Evolutionary conservation across 179 eudicot genomes (phyloP).

Genomic region (Vitellaria paradoxa): DNA sequence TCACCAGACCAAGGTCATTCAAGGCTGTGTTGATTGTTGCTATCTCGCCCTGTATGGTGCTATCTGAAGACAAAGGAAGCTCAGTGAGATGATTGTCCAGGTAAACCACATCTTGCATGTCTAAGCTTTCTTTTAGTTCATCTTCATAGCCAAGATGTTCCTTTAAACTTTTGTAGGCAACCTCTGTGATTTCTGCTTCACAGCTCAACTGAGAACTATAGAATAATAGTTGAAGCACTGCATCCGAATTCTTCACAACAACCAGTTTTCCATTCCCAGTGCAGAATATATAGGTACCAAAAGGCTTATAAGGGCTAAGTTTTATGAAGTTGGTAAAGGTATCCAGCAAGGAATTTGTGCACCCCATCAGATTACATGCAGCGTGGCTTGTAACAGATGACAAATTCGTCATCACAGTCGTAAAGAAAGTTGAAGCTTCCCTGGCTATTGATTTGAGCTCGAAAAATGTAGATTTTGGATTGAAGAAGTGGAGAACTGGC

Average conservation of each 20-base stretch:
- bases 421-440: constrained; percentile 32
- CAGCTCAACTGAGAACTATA: constrained; percentile 53
- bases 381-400: constrained; percentile 53
- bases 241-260: constrained; percentile 59
- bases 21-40: constrained; percentile 36
- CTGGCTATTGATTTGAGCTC: constrained; percentile 21
- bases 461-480: constrained; percentile 38
- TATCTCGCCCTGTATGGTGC: constrained; percentile 16
- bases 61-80: constrained; percentile 52
- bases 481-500: constrained; percentile 42
- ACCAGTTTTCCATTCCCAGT: constrained; percentile 51
- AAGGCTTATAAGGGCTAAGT: constrained; percentile 86
- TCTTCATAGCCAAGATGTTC: constrained; percentile 56
- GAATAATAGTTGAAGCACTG: constrained; percentile 66
- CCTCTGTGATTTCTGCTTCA: constrained; percentile 42
- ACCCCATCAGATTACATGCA: constrained; percentile 71
- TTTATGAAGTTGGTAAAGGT: constrained; percentile 47
- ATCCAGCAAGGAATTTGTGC: constrained; percentile 59
- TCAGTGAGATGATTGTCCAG: constrained; percentile 36
- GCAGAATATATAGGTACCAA: constrained; percentile 68
- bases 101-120: constrained; percentile 43
- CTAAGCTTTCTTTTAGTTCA: constrained; percentile 44
- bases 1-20: constrained; percentile 71
- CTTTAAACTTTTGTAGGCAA: constrained; percentile 43
- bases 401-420: constrained; percentile 50